Base-by-base conservation (phyloP, 2,329 filamentous ascomycete species). In the Phialophora macrospora region DNA sequence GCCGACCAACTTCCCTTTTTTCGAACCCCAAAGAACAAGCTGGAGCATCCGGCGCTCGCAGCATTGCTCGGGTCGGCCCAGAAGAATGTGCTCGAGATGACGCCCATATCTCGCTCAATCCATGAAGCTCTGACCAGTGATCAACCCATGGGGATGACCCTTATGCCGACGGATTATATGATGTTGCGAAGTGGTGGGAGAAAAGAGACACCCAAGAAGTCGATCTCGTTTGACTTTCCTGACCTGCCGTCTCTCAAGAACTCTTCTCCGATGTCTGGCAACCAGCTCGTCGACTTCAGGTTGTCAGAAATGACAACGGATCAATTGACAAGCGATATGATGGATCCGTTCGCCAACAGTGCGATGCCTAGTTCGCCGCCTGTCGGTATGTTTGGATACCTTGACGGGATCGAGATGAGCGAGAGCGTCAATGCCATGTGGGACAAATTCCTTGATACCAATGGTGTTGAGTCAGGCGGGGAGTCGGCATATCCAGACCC, bases 321-420 rank as follows among this genome's bases (percentile, higher is more conserved):
- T 63, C 71, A 64, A 9, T 63, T 71, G 67, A 70, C 72, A 71
- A 74, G 68, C 28, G 73, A 74, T 51, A 75, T 73, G n/a, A 66
- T 78, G 48, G 79, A 81, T 61, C 76, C 81, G 63, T 79, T 82
- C 61, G 76, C 76, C 22, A 80, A 79, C 0, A 79, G 80, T 72
- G 73, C 61, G 30, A 81, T 82, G 79, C 80, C 80, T 41, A 81
- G 78, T 66, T 80, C 78, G 26, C 80, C 80, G 24, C 80, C 81
- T 30, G 72, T 73, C 12, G 73, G 75, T 3, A 28, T 68, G 4
- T 71, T 70, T 57, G 55, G 75, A 46, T 73, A 71, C 22, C 67
- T 72, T 11, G 74, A 74, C 32, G 52, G 60, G 17, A 63, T 66
- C 30, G 57, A 61, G 32, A 55, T 60, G 58, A 55, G 62, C n/a